Percentiles rank a stretch among this genome's conserved stretches.
Conservation (phyloP, 2,329 filamentous ascomycete genomes). For the Diaporthe aspalathi region DNA sequence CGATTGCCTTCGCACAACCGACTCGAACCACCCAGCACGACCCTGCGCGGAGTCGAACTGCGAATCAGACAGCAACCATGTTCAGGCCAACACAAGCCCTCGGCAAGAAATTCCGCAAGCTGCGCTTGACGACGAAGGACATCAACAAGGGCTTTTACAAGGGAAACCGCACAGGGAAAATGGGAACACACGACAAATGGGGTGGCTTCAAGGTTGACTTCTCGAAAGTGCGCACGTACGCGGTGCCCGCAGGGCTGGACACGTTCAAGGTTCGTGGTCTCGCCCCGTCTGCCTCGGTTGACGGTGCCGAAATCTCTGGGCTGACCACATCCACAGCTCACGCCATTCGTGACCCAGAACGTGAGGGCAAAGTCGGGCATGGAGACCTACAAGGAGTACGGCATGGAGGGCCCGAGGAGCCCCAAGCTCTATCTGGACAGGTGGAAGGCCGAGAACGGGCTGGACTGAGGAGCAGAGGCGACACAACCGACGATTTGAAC, state of each 20-base stretch:
- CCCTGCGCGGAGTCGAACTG: not conserved
- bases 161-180: conserved; percentile 87
- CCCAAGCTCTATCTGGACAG: conserved; percentile 71
- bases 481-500: not conserved
- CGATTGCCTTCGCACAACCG: not conserved
- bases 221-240: conserved; percentile 90
- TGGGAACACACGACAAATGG: conserved; percentile 85
- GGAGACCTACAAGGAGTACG: conserved; percentile 35
- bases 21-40: not conserved
- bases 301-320: not conserved
- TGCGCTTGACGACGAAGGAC: conserved; percentile 90
- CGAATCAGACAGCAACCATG: conserved; percentile 59
- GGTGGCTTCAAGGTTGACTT: conserved; percentile 89
- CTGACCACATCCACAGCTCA: conserved; percentile 66
- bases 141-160: conserved; percentile 97
- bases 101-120: conserved; percentile 76
- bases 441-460: conserved; percentile 77
- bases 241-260: conserved; percentile 76
- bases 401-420: conserved; percentile 66
- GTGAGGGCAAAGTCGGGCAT: conserved; percentile 58
- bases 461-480: conserved; percentile 56
- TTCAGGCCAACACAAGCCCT: conserved; percentile 73
- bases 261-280: conserved; percentile 74
- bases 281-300: not conserved
- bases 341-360: conserved; percentile 78